A percentile compares a stretch with the other conserved stretches of the same genome.
These are phyloP conservation scores for Neoboletus brunneissimus DNA, from an alignment of 768 basidiomycete genomes.

Conservation along the genomic window DNA sequence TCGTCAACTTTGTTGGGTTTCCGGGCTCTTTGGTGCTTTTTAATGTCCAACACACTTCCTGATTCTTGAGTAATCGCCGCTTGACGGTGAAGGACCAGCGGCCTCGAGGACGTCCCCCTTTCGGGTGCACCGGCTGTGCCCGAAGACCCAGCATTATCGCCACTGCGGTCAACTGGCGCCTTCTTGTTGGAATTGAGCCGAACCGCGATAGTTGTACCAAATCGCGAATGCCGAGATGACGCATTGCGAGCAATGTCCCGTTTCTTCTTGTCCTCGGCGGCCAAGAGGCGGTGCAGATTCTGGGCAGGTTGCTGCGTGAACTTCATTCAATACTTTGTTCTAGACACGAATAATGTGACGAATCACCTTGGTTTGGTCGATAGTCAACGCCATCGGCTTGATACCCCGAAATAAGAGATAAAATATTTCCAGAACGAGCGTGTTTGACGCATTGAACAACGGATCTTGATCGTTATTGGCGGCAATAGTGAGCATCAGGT, in stretches of 20 bases:
- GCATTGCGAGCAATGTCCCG: conserved; percentile 52
- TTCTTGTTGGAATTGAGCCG: conserved; percentile 60
- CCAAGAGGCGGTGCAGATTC: conserved; percentile 72
- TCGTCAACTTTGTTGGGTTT: conserved; percentile 66
- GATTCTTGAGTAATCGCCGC: conserved; percentile 71
- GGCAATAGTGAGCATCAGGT: conserved; percentile 82
- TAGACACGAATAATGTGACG: conserved; percentile 1
- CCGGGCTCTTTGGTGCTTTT: conserved; percentile 57
- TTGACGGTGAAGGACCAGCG: conserved; percentile 83
- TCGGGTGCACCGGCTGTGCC: conserved; percentile 19
- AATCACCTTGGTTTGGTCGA: conserved; percentile 63
- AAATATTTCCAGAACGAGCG: conserved; percentile 87
- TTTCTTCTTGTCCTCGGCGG: conserved; percentile 67
- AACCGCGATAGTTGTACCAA: conserved; percentile 92
- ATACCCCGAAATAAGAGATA: conserved; percentile 86
- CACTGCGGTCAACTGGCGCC: conserved; percentile 15
- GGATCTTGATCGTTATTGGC: conserved; percentile 72
- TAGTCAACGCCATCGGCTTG: conserved; percentile 54
- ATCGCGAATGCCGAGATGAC: conserved; percentile 87
- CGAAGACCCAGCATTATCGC: conserved; percentile 24
- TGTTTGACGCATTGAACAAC: conserved; percentile 85
- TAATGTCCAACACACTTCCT: conserved; percentile 67
- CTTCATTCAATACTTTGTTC: conserved; percentile 11
- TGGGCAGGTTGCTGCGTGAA: conserved; percentile 58
- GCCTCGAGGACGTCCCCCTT: conserved; percentile 37